A percentile compares a stretch with the other conserved stretches of the same genome.
Evolutionary conservation across 176 grass and related monocot genomes (phyloP).

Genomic region (Musa schizocarpa): DNA sequence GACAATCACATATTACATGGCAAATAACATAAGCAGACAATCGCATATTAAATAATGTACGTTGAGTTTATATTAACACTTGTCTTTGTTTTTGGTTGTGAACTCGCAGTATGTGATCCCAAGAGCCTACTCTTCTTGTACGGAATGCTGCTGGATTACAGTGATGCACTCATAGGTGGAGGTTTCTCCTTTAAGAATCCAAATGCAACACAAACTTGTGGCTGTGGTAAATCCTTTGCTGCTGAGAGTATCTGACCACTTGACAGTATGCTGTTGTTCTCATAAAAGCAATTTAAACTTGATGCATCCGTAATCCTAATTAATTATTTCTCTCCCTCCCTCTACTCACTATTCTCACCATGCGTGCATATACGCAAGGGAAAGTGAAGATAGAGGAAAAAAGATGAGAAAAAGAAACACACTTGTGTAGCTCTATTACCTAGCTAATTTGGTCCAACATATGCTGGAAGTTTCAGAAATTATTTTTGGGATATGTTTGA

Average conservation of each 20-base stretch:
- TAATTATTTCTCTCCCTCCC: no score
- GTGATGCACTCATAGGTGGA: conserved; percentile 67
- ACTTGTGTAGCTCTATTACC: no score
- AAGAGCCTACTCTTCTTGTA: conserved; percentile 96
- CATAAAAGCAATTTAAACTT: background rate
- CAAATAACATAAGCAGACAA: no score
- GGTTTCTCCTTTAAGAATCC: conserved; percentile 90
- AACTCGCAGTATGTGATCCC: conserved; percentile 70
- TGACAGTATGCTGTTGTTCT: background rate
- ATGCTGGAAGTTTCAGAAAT: no score
- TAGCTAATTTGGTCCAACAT: no score
- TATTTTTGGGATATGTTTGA: no score
- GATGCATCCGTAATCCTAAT: background rate
- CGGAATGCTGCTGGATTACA: conserved; percentile 96
- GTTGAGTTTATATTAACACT: background rate
- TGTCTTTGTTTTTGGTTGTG: conserved; percentile 12
- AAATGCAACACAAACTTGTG: conserved; percentile 87
- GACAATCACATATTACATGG: no score
- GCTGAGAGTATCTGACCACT: conserved; percentile 14
- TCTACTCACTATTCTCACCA: no score
- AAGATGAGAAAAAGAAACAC: no score
- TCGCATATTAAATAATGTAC: no score
- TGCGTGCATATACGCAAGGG: no score
- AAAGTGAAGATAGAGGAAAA: no score
- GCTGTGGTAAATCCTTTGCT: conserved; percentile 88